Conservation (phyloP, 2,329 filamentous ascomycete genomes). For the Nemania serpens region DNA sequence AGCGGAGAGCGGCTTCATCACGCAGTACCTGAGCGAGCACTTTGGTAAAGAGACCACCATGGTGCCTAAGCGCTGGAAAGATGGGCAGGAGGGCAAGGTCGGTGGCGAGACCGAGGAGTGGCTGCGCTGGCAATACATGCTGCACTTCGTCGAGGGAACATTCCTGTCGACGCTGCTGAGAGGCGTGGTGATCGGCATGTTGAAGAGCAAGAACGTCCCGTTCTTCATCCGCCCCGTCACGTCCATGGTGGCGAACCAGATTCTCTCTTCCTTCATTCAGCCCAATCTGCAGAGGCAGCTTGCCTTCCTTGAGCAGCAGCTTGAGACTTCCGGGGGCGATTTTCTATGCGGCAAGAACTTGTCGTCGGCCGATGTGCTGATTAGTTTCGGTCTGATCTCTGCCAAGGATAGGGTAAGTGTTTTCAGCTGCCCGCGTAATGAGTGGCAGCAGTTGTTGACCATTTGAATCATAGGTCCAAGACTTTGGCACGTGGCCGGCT, state of each 20-base stretch:
- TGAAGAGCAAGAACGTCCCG: slow-evolving; percentile 53
- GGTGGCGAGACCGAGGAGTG: slow-evolving; percentile 66
- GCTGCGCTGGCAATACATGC: slow-evolving; percentile 67
- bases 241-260: slow-evolving; percentile 48
- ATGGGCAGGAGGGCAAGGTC: slow-evolving; percentile 60
- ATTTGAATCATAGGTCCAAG: slow-evolving; percentile 38
- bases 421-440: background rate
- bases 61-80: slow-evolving; percentile 59
- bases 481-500: slow-evolving; percentile 49
- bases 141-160: slow-evolving; percentile 86
- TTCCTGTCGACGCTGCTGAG: slow-evolving; percentile 53
- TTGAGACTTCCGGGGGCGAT: slow-evolving; percentile 49
- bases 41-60: slow-evolving; percentile 52
- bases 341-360: slow-evolving; percentile 57
- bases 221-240: slow-evolving; percentile 61
- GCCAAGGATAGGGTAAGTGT: slow-evolving; percentile 42
- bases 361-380: slow-evolving; percentile 58
- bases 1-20: slow-evolving; percentile 81
- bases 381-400: slow-evolving; percentile 58
- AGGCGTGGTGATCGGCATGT: slow-evolving; percentile 34
- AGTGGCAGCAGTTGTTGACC: background rate
- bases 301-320: slow-evolving; percentile 54
- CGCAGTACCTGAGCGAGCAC: slow-evolving; percentile 79
- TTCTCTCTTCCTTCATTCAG: slow-evolving; percentile 49
- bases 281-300: slow-evolving; percentile 56